These are phyloP conservation scores for Cardiospermum halicacabum DNA, from an alignment of 345 rosid genomes.

Conservation along the genomic window DNA sequence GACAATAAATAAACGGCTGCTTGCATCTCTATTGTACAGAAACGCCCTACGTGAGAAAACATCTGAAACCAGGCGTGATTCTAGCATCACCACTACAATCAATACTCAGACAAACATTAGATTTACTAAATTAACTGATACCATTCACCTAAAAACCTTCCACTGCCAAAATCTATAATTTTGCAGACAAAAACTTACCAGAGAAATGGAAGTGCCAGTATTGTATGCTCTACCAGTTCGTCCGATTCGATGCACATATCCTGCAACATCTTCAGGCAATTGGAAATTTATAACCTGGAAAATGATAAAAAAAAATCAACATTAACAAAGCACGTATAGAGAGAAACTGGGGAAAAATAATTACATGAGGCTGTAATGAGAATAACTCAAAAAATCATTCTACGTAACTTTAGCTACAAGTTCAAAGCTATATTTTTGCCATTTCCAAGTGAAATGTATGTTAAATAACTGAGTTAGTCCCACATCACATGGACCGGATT, in stretches of 20 bases:
- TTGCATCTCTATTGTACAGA: background rate
- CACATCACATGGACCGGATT: background rate
- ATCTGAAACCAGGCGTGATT: background rate
- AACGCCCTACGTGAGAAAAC: background rate
- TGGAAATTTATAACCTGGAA: constrained; percentile 79
- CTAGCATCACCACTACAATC: background rate
- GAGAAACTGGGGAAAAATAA: background rate
- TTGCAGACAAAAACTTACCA: constrained; percentile 45
- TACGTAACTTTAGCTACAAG: background rate
- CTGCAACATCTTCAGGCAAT: constrained; percentile 65
- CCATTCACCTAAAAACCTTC: background rate
- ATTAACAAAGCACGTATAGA: background rate
- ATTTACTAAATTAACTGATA: background rate
- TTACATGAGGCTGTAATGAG: background rate
- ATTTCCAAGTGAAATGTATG: background rate
- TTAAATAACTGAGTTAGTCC: background rate
- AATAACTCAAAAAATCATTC: background rate
- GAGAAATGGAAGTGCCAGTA: constrained; percentile 66
- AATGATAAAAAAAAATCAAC: background rate
- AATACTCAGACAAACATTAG: background rate
- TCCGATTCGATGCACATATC: constrained; percentile 91
- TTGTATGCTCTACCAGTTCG: constrained; percentile 89
- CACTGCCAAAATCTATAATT: background rate
- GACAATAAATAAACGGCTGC: background rate
- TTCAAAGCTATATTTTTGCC: background rate